Conservation (phyloP, 805 yeast genomes). For the Hanseniaspora clermontiae region DNA sequence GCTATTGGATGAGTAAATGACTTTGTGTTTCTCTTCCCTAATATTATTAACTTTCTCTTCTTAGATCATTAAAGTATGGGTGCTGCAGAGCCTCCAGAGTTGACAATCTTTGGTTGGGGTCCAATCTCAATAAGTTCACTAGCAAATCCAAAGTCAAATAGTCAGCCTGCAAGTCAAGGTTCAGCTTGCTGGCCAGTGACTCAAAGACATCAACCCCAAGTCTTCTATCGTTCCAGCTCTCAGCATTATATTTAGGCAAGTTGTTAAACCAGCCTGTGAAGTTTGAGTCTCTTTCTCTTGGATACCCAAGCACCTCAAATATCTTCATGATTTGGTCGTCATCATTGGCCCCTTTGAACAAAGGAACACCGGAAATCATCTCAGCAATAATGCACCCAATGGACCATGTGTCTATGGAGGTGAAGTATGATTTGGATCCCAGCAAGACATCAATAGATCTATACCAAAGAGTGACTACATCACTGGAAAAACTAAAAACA, state of each 20-base stretch:
- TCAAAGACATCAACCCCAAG: slow-evolving; percentile 28
- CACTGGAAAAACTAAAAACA: slow-evolving; percentile 90
- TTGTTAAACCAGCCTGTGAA: slow-evolving; percentile 91
- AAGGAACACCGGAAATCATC: slow-evolving; percentile 89
- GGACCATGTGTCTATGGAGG: slow-evolving; percentile 98
- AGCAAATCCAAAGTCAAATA: slow-evolving; percentile 24
- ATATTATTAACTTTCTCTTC: neutral
- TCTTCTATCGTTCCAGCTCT: slow-evolving; percentile 56
- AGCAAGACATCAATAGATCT: slow-evolving; percentile 90
- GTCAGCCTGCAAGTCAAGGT: slow-evolving; percentile 23
- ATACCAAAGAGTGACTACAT: slow-evolving; percentile 96
- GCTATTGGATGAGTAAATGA: slow-evolving; percentile 38
- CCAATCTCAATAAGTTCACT: slow-evolving; percentile 35
- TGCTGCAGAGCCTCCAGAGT: slow-evolving; percentile 43
- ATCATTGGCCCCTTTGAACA: slow-evolving; percentile 95
- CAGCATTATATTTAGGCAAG: slow-evolving; percentile 84
- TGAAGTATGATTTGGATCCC: slow-evolving; percentile 94
- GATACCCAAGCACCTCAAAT: slow-evolving; percentile 86
- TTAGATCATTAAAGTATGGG: slow-evolving; percentile 29
- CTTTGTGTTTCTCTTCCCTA: too few species aligned
- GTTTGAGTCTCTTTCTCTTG: slow-evolving; percentile 31
- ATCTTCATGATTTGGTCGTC: slow-evolving; percentile 93
- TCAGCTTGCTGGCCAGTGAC: slow-evolving; percentile 29
- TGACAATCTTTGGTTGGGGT: slow-evolving; percentile 41
- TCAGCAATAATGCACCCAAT: slow-evolving; percentile 96